A percentile compares a stretch with the other conserved stretches of the same genome.
phyloP scores from a whole-genome alignment of 1,284 basidiomycete genomes.

The Caloboletus inedulis region DNA sequence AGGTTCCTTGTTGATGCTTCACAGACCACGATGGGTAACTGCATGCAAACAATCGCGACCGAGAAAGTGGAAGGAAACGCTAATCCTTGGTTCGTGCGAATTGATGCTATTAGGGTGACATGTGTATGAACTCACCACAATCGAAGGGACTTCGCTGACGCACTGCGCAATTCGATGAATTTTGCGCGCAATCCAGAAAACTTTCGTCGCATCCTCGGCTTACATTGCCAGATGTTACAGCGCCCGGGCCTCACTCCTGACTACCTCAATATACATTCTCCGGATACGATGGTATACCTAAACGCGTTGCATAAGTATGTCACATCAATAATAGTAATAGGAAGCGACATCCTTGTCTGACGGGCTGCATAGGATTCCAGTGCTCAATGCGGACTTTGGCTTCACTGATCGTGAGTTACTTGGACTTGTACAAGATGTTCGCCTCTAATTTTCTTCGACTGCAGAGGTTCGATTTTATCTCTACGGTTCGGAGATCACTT shows the following conservation, averaged over 20 bases:
- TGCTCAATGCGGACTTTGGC: slow-evolving; percentile 4
- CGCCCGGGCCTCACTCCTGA: not conserved
- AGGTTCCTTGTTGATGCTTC: not conserved
- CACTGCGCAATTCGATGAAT: not conserved
- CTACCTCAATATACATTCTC: slow-evolving; percentile 6
- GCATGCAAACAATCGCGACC: slow-evolving; percentile 7
- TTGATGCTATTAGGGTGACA: not conserved
- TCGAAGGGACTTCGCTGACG: slow-evolving; percentile 2
- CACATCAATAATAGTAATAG: not conserved
- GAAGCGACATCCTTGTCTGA: not conserved
- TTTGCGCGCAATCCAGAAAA: not conserved
- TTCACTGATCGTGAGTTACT: slow-evolving; percentile 1
- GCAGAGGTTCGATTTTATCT: slow-evolving; percentile 4
- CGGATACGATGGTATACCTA: slow-evolving; percentile 5
- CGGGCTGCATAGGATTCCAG: not conserved
- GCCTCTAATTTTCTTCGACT: not conserved
- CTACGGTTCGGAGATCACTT: not conserved
- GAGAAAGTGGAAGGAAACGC: not conserved
- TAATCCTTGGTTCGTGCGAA: slow-evolving; percentile 2
- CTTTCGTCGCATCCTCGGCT: slow-evolving; percentile 3
- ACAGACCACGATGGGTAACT: slow-evolving; percentile 8
- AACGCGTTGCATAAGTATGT: slow-evolving; percentile 5
- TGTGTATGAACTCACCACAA: not conserved
- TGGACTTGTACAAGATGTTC: not conserved
- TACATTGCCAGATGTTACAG: slow-evolving; percentile 2